Evolutionary conservation across 2,329 filamentous ascomycete genomes (phyloP), one percentile per base, ranked within the genome.

Genomic region (Chaetomiaceae sp.): DNA sequence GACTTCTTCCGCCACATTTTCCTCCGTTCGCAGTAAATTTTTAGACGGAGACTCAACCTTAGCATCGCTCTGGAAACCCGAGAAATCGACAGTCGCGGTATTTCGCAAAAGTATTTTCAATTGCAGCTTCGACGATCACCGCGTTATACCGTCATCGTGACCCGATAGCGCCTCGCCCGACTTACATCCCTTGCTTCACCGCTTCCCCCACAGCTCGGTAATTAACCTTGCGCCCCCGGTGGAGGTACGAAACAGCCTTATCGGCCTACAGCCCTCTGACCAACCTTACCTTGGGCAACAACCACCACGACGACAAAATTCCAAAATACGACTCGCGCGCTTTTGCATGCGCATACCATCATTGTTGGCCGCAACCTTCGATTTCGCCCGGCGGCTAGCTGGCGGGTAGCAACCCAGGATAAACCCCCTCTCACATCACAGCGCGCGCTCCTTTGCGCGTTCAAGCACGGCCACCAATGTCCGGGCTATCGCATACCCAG

Each of bases 401-500:
- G 29, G 21, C 44, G 5, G 29, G 23, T 16, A 18, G 42, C 30
- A n/a, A 21, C n/a, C 42, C 16, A 45, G 5, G 14, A 36, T 9
- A 20, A 14, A 36, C 33, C 33, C 41, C 42, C 44, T 33, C 40
- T 30, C 43, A 25, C 25, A 45, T 48, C 50, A 23, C 53, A 48
- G 36, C 42, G 48, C 54, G 53, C 55, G n/a, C n/a, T n/a, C 48
- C 32, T 30, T 25, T 27, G 46, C 54, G 49, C 52, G 45, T 20
- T 34, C 33, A 18, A 49, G 40, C 54, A 48, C 43, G 50, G 75
- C 76, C 74, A 73, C 67, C 59, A 52, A 82, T 82, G 79, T 77
- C 76, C 73, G 75, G 75, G 70, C 69, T 72, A 62, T 71, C 75
- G 66, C 74, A 71, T 62, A 75, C 74, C 62, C 71, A 68, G 61